These are phyloP conservation scores for Ganoderma sp. DNA, from an alignment of 1,284 basidiomycete species.

Conservation along the genomic window DNA sequence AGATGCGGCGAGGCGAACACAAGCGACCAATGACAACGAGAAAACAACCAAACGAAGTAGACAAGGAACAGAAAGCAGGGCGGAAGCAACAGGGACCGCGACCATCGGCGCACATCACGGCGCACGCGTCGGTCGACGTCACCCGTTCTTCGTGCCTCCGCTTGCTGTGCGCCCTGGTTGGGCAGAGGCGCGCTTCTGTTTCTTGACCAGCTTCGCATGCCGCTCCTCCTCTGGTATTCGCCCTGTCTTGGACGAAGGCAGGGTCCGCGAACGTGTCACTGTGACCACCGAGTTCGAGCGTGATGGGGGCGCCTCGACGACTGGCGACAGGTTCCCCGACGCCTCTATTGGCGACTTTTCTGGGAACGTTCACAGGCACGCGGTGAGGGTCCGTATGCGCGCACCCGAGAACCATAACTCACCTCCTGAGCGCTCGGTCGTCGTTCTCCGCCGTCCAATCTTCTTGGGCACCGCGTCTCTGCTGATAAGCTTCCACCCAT, in stretches of 20 bases:
- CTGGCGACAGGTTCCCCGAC: slow-evolving; percentile 46
- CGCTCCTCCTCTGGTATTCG: slow-evolving; percentile 44
- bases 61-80: neutral
- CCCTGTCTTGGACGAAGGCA: slow-evolving; percentile 54
- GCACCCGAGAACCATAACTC: slow-evolving; percentile 30
- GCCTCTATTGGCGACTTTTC: slow-evolving; percentile 37
- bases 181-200: slow-evolving; percentile 52
- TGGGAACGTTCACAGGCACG: slow-evolving; percentile 10
- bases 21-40: slow-evolving; percentile 11
- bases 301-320: slow-evolving; percentile 47
- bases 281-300: slow-evolving; percentile 42
- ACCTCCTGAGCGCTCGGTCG: slow-evolving; percentile 57
- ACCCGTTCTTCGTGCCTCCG: slow-evolving; percentile 25
- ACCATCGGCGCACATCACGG: neutral
- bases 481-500: slow-evolving; percentile 50
- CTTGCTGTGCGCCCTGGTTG: slow-evolving; percentile 39
- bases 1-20: slow-evolving; percentile 11
- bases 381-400: neutral
- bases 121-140: slow-evolving; percentile 2
- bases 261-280: slow-evolving; percentile 63
- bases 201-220: slow-evolving; percentile 52
- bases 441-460: slow-evolving; percentile 60
- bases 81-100: neutral
- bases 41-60: neutral
- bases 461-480: slow-evolving; percentile 40